Evolutionary conservation across 2,329 filamentous ascomycete genomes (phyloP).

Genomic region (Fonsecaea multimorphosa): DNA sequence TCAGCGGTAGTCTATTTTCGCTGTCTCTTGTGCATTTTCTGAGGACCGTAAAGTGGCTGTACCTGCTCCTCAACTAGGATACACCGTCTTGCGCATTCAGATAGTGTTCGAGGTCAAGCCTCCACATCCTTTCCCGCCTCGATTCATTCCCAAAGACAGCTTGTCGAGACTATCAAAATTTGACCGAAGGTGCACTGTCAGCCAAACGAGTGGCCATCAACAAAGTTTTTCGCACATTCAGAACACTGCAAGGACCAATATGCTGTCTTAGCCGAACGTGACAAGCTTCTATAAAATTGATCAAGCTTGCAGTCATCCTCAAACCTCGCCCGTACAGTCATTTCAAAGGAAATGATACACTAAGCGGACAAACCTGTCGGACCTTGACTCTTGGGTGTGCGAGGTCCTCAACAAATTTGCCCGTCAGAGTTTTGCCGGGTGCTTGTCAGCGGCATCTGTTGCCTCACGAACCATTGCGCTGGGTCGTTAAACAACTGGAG

Average conservation of each 20-base stretch:
- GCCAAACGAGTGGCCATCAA: neutral
- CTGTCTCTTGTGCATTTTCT: neutral
- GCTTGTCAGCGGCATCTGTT: too few relatives aligned
- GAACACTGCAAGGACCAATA: neutral
- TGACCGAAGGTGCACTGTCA: neutral
- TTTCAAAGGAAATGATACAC: neutral
- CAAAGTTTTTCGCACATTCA: too few relatives aligned
- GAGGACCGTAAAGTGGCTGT: neutral
- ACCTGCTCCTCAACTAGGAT: neutral
- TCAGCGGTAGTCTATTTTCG: neutral
- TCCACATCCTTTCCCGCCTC: neutral
- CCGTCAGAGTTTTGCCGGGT: neutral
- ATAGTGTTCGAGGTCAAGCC: neutral
- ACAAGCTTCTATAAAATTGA: neutral
- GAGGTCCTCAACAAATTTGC: constrained; percentile 2
- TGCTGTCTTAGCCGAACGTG: neutral
- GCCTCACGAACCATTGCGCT: neutral
- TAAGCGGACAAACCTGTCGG: neutral
- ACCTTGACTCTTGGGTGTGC: neutral
- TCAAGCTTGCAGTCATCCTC: neutral
- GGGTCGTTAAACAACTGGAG: neutral
- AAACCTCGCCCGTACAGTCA: neutral
- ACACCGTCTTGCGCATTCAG: neutral
- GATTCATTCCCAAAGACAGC: neutral
- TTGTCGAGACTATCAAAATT: neutral